phyloP scores from a whole-genome alignment of 2,329 filamentous ascomycete species.

The Phialocephala subalpina region DNA sequence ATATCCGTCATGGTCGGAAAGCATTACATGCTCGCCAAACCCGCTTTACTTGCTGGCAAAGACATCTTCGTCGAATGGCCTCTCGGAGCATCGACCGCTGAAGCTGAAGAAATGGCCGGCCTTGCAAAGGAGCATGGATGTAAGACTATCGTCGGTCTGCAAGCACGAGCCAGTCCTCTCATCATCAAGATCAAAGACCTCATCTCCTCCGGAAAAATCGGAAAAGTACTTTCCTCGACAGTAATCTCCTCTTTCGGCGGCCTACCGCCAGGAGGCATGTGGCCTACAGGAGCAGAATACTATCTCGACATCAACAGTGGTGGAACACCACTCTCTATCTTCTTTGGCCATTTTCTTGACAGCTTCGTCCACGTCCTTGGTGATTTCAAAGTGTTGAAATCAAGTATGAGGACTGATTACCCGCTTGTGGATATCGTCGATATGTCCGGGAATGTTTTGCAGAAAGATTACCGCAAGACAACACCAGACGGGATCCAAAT shows the following conservation, averaged over 20 bases:
- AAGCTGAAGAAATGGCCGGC: constrained; percentile 52
- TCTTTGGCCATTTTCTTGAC: constrained; percentile 30
- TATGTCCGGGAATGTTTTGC: constrained; percentile 34
- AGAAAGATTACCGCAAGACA: constrained; percentile 39
- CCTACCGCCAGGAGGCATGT: neutral
- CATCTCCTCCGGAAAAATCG: constrained; percentile 52
- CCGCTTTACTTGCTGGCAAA: constrained; percentile 54
- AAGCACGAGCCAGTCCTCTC: constrained; percentile 51
- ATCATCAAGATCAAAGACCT: constrained; percentile 52
- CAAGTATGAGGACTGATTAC: constrained; percentile 41
- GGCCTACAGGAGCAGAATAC: constrained; percentile 25
- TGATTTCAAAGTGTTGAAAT: constrained; percentile 40
- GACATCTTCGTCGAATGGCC: constrained; percentile 60
- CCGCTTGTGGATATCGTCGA: constrained; percentile 34
- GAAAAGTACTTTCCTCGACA: constrained; percentile 45
- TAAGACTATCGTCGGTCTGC: constrained; percentile 56
- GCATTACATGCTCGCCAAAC: constrained; percentile 51
- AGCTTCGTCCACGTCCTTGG: constrained; percentile 46
- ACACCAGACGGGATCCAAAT: constrained; percentile 47
- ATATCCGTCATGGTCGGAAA: constrained; percentile 52
- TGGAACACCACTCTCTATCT: constrained; percentile 24
- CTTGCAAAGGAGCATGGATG: constrained; percentile 51
- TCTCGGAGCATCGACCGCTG: constrained; percentile 48
- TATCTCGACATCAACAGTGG: constrained; percentile 28
- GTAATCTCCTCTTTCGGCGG: constrained; percentile 2